A percentile compares a stretch with the other conserved stretches of the same genome.
phyloP scores from a whole-genome alignment of 345 rosid species.

The Geranium rotundifolium region DNA sequence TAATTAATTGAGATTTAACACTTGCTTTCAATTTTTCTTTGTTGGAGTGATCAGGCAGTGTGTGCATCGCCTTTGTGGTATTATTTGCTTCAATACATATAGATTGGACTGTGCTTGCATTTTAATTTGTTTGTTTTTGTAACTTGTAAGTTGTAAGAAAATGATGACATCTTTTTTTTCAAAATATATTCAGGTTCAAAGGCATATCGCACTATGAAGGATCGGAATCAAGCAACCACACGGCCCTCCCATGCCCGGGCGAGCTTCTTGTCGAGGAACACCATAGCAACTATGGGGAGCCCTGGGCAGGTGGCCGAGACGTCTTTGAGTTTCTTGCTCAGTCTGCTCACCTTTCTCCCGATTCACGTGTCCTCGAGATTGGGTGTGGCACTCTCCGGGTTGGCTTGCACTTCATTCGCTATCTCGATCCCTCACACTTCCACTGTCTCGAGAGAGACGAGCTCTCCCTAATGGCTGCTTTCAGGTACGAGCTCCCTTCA shows the following conservation, averaged over 20 bases:
- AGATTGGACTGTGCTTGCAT: neutral
- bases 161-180: neutral
- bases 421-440: constrained; percentile 47
- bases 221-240: constrained; percentile 43
- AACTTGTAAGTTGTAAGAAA: neutral
- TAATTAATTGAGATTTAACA: neutral
- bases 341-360: constrained; percentile 33
- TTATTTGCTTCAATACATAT: neutral
- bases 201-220: constrained; percentile 81
- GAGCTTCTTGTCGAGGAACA: constrained; percentile 91
- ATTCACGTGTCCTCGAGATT: constrained; percentile 67
- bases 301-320: constrained; percentile 95
- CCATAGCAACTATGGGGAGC: constrained; percentile 94
- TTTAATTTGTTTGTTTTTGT: neutral
- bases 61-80: neutral
- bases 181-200: constrained; percentile 41
- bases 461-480: constrained; percentile 93
- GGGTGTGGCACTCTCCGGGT: constrained; percentile 97
- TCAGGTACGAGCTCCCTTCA: constrained; percentile 87
- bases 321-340: constrained; percentile 87
- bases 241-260: constrained; percentile 78
- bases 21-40: neutral
- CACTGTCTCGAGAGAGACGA: constrained; percentile 93
- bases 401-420: constrained; percentile 83
- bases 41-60: neutral